phyloP scores from a whole-genome alignment of 306 rosid genomes.

The Dryas octopetala region DNA sequence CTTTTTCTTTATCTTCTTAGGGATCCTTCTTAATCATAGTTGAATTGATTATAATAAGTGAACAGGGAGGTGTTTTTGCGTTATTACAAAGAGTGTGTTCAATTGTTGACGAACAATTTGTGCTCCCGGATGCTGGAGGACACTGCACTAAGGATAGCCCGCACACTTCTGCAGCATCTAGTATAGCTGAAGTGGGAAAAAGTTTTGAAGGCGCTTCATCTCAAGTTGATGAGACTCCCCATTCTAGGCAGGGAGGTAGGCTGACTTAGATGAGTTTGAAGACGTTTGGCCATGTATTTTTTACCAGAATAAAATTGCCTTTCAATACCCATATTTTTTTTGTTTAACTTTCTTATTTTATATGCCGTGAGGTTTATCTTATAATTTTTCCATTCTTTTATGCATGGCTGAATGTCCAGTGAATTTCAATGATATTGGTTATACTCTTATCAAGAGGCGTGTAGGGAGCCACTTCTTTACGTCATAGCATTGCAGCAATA shows the following conservation, averaged over 20 bases:
- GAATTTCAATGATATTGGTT: conserved; percentile 59
- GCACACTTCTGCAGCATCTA: conserved; percentile 28
- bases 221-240: conserved; percentile 27
- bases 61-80: too few species aligned
- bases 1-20: too few species aligned
- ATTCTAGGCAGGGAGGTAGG: conserved; percentile 37
- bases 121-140: conserved; percentile 7
- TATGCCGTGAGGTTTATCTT: conserved; percentile 6
- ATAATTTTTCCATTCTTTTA: conserved; percentile 17
- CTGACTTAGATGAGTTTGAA: conserved; percentile 5
- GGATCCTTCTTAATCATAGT: too few species aligned
- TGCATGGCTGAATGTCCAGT: conserved; percentile 35
- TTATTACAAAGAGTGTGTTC: too few species aligned
- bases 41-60: too few species aligned
- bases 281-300: neutral
- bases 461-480: conserved; percentile 61
- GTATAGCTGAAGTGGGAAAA: conserved; percentile 24
- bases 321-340: neutral
- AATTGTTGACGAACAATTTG: conserved; percentile 47
- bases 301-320: neutral
- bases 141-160: conserved; percentile 16
- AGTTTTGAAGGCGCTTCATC: conserved; percentile 36
- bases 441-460: conserved; percentile 48
- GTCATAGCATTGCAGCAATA: conserved; percentile 81
- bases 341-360: neutral